A percentile compares a stretch with the other conserved stretches of the same genome.
Conservation (phyloP, 192 early-diverging fungal genomes). For the Coemansia sp. region DNA sequence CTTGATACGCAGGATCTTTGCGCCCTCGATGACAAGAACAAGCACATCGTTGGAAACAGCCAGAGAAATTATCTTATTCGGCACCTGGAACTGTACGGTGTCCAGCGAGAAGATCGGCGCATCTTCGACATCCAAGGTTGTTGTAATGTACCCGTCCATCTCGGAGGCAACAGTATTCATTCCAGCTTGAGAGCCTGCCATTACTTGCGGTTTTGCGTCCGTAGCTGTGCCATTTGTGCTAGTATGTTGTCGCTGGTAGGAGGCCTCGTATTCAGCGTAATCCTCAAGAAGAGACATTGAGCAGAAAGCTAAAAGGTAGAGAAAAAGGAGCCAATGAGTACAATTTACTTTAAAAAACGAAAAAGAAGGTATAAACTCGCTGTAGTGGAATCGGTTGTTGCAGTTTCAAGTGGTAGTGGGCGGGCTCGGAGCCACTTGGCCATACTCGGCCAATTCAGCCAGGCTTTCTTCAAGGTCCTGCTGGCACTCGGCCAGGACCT, state of each 20-base stretch:
- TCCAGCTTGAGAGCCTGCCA: background rate
- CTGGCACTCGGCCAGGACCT: constrained; percentile 48
- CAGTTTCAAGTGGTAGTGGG: background rate
- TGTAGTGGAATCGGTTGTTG: background rate
- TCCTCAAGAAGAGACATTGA: constrained; percentile 54
- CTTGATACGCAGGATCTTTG: constrained; percentile 82
- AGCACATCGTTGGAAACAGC: constrained; percentile 84
- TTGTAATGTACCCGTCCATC: constrained; percentile 43
- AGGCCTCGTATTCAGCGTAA: constrained; percentile 47
- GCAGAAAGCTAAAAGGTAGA: background rate
- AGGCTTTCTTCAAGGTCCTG: constrained; percentile 29
- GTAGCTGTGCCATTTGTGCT: constrained; percentile 12
- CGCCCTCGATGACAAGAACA: constrained; percentile 73
- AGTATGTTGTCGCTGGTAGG: constrained; percentile 17
- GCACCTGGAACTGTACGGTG: constrained; percentile 86
- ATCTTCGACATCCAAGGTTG: constrained; percentile 40
- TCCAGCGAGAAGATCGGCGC: constrained; percentile 78
- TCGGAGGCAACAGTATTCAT: constrained; percentile 6
- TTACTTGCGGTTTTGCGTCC: background rate
- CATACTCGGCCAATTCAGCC: constrained; percentile 27
- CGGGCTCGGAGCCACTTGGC: constrained; percentile 6
- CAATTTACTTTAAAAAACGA: constrained; percentile 1
- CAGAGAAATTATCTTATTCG: constrained; percentile 68
- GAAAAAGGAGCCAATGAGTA: constrained; percentile 11
- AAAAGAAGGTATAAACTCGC: constrained; percentile 2